phyloP scores from a whole-genome alignment of 352 stramenopile species.

The Pythium rhizo-oryzae region DNA sequence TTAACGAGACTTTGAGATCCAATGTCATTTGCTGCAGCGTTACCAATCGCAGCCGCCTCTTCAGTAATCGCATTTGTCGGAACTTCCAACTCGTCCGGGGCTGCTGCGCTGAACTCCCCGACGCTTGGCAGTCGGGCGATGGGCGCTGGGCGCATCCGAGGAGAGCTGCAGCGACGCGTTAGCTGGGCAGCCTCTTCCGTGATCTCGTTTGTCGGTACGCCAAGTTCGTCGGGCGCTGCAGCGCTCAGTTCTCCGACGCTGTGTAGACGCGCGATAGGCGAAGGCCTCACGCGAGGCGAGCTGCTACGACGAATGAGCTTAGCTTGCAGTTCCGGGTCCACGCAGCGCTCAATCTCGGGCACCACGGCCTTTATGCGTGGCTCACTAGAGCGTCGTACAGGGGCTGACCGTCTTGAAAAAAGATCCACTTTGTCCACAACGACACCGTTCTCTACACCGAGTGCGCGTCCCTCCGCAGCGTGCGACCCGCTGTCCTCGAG shows the following conservation, averaged over 20 bases:
- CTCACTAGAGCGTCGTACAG: conserved; percentile 11
- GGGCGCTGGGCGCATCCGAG: not conserved
- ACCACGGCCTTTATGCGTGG: conserved; percentile 4
- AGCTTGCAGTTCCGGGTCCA: conserved; percentile 19
- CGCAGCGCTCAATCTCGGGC: conserved; percentile 17
- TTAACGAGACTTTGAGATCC: not conserved
- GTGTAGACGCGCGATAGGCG: conserved; percentile 26
- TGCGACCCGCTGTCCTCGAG: too few relatives aligned
- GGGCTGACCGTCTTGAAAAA: not conserved
- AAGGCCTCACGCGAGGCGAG: conserved; percentile 6
- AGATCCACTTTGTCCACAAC: not conserved
- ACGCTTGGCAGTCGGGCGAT: conserved; percentile 10
- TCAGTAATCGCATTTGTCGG: conserved; percentile 11
- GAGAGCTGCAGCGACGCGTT: conserved; percentile 8
- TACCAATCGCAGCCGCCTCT: not conserved
- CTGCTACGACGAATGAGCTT: conserved; percentile 19
- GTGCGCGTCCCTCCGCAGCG: too few relatives aligned
- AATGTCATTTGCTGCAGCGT: not conserved
- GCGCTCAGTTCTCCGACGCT: conserved; percentile 36
- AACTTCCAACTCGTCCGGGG: conserved; percentile 9
- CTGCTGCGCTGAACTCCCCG: not conserved
- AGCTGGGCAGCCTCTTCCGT: conserved; percentile 10
- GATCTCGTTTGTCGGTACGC: conserved; percentile 13
- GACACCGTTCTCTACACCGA: not conserved
- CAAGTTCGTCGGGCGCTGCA: not conserved